Percentiles rank a stretch among this genome's conserved stretches.
phyloP scores from a whole-genome alignment of 2,329 filamentous ascomycete genomes.

The Fusarium liriodendri region DNA sequence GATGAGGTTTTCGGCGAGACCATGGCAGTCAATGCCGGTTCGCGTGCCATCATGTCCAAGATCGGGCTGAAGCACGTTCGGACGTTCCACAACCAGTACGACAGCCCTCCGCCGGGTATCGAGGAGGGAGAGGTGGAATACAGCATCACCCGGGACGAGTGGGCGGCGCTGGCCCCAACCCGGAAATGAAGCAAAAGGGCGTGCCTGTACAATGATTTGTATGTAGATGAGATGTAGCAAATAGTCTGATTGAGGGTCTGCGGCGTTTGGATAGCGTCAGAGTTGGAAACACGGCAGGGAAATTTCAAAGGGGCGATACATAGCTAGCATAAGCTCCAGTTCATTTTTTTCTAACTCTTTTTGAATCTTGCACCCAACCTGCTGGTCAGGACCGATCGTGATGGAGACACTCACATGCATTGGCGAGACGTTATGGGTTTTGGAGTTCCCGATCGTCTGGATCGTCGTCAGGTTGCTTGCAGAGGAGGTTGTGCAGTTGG shows the following conservation, averaged over 20 bases:
- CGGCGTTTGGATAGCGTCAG: not conserved
- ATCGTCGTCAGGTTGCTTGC: not conserved
- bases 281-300: not conserved
- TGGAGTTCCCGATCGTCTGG: not conserved
- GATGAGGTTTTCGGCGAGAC: conserved; percentile 43
- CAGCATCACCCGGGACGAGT: conserved; percentile 35
- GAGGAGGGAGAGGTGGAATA: conserved; percentile 45
- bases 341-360: not conserved
- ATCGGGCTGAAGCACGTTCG: conserved; percentile 34
- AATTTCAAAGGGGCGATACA: not conserved
- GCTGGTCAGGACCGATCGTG: not conserved
- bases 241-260: not conserved
- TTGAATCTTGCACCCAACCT: not conserved
- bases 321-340: not conserved
- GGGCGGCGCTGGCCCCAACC: conserved; percentile 18
- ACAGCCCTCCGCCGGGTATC: conserved; percentile 38
- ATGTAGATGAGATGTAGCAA: not conserved
- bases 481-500: not conserved
- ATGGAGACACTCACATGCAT: not conserved
- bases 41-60: conserved; percentile 37
- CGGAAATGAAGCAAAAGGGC: not conserved
- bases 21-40: conserved; percentile 46
- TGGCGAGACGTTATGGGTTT: not conserved
- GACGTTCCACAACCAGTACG: conserved; percentile 42
- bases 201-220: not conserved